phyloP scores from a whole-genome alignment of 345 rosid genomes.

The Dovyalis caffra region DNA sequence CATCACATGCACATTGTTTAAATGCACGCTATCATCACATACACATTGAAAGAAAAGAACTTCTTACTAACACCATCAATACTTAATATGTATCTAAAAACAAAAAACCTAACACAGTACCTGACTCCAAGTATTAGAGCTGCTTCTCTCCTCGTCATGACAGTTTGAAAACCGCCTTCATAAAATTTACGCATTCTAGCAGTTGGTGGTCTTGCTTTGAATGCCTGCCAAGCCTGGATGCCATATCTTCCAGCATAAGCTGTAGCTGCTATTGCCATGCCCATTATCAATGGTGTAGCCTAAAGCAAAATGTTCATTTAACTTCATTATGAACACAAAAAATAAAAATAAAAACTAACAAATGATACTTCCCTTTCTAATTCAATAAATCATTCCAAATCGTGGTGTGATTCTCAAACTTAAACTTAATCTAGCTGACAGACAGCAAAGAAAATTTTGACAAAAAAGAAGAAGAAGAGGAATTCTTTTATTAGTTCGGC shows the following conservation, averaged over 20 bases:
- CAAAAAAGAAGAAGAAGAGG: too few relatives aligned
- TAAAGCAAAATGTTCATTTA: neutral
- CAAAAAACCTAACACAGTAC: constrained; percentile 4
- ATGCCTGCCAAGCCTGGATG: constrained; percentile 39
- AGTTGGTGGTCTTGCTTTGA: constrained; percentile 32
- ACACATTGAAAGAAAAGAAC: neutral
- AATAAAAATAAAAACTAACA: neutral
- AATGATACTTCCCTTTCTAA: neutral
- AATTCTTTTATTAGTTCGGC: too few relatives aligned
- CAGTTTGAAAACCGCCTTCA: constrained; percentile 36
- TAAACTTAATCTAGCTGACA: too few relatives aligned
- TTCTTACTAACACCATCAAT: neutral
- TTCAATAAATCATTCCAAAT: neutral
- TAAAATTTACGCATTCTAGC: constrained; percentile 35
- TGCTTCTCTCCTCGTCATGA: constrained; percentile 43
- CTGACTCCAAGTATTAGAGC: constrained; percentile 41
- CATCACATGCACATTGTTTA: neutral
- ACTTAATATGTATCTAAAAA: neutral
- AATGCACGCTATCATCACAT: neutral
- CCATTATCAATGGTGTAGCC: constrained; percentile 27
- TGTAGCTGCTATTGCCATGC: constrained; percentile 30
- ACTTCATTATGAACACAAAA: neutral
- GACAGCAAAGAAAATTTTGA: too few relatives aligned
- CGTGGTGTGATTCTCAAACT: neutral
- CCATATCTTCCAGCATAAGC: constrained; percentile 33